Evolutionary conservation across 1,139 yeast species (phyloP).

Genomic region (Candida buenavistaensis): DNA sequence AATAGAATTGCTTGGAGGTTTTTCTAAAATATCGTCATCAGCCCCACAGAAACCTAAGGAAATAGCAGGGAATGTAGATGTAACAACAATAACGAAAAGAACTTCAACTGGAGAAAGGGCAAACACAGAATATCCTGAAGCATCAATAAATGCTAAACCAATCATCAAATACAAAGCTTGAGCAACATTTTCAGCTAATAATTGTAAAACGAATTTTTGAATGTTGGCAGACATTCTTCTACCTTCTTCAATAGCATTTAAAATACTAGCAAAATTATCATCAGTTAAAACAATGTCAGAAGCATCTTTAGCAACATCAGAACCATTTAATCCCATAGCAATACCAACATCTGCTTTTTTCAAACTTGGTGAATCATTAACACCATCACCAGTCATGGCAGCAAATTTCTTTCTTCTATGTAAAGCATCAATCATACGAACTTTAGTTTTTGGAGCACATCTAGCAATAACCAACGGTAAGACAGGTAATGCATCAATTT

Average conservation of each 20-base stretch:
- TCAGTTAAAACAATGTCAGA: slow-evolving; percentile 97
- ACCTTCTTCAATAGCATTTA: slow-evolving; percentile 87
- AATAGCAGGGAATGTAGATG: slow-evolving; percentile 85
- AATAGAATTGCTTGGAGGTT: slow-evolving; percentile 64
- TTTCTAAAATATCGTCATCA: slow-evolving; percentile 61
- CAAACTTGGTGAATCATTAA: slow-evolving; percentile 79
- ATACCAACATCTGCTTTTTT: slow-evolving; percentile 84
- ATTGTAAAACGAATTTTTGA: slow-evolving; percentile 78
- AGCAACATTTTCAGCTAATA: slow-evolving; percentile 76
- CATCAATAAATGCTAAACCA: slow-evolving; percentile 70
- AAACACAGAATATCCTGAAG: slow-evolving; percentile 61
- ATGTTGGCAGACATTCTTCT: slow-evolving; percentile 80
- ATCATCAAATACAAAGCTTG: slow-evolving; percentile 71
- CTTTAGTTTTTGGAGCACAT: slow-evolving; percentile 85
- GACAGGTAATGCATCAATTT: slow-evolving; percentile 68
- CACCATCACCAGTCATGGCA: slow-evolving; percentile 91
- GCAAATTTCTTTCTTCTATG: slow-evolving; percentile 70
- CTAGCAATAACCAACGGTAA: slow-evolving; percentile 80
- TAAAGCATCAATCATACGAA: slow-evolving; percentile 78
- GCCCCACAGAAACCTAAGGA: slow-evolving; percentile 79
- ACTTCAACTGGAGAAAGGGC: slow-evolving; percentile 81
- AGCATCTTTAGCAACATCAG: slow-evolving; percentile 98
- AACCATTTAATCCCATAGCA: slow-evolving; percentile 95
- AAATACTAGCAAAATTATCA: slow-evolving; percentile 91
- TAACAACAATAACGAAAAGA: slow-evolving; percentile 75